Conservation (phyloP, 2,329 filamentous ascomycete genomes). For the Ceratocystis eucalypticola region DNA sequence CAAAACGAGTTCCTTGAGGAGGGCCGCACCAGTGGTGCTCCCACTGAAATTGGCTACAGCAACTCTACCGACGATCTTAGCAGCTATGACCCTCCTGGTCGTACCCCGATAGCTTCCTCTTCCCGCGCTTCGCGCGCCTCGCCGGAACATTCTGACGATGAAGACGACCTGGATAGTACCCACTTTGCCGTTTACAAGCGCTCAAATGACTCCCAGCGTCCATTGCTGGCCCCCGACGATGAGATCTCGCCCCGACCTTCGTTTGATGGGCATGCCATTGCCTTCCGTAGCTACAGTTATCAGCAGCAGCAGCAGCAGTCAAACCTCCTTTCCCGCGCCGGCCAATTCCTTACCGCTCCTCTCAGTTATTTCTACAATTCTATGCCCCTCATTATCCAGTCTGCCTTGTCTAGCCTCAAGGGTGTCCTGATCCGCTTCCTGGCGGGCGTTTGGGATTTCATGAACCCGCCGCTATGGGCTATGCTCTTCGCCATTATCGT, state of each 20-base stretch:
- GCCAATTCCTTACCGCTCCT: background rate
- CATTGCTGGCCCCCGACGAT: constrained; percentile 3
- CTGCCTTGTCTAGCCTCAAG: background rate
- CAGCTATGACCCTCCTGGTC: constrained; percentile 41
- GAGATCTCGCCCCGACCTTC: background rate
- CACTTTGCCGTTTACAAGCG: constrained; percentile 10
- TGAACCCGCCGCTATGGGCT: constrained; percentile 97
- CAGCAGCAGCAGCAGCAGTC: background rate
- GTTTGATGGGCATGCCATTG: background rate
- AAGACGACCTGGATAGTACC: constrained; percentile 25
- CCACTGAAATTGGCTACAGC: constrained; percentile 31
- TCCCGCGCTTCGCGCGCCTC: constrained; percentile 39
- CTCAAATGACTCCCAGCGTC: constrained; percentile 15
- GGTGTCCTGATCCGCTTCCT: constrained; percentile 32
- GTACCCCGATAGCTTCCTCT: constrained; percentile 39
- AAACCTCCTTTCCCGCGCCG: background rate
- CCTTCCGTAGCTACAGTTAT: constrained; percentile 3
- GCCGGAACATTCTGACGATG: constrained; percentile 37
- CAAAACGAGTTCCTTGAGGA: constrained; percentile 37
- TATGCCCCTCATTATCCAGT: background rate
- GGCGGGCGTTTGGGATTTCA: constrained; percentile 72
- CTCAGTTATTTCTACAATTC: background rate
- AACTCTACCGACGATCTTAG: constrained; percentile 31
- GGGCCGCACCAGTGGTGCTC: constrained; percentile 31
- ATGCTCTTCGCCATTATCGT: constrained; percentile 88